Conservation (phyloP, 768 basidiomycete species). For the Leccinellum albellum region DNA sequence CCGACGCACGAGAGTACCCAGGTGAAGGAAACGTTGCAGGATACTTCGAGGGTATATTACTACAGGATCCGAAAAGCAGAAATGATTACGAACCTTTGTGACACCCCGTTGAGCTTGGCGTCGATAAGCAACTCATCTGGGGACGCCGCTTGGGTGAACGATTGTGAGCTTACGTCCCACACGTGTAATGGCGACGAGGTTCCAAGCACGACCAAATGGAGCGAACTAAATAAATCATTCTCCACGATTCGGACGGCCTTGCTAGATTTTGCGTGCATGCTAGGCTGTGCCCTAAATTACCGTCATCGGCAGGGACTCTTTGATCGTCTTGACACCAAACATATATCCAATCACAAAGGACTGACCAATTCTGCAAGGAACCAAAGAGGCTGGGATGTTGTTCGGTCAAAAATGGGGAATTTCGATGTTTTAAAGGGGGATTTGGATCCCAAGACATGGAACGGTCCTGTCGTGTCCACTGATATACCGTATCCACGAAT, state of each 20-base stretch:
- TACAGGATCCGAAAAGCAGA: not conserved
- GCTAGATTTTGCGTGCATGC: conserved; percentile 35
- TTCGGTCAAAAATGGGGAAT: conserved; percentile 66
- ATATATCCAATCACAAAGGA: not conserved
- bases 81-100: conserved; percentile 45
- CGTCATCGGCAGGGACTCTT: not conserved
- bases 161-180: conserved; percentile 57
- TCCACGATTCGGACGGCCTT: conserved; percentile 45
- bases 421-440: conserved; percentile 33
- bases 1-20: conserved; percentile 66
- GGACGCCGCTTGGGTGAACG: conserved; percentile 49
- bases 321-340: not conserved
- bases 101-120: conserved; percentile 54
- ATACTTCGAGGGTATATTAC: conserved; percentile 38
- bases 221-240: conserved; percentile 46
- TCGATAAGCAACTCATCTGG: conserved; percentile 44
- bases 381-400: conserved; percentile 51
- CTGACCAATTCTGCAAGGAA: conserved; percentile 60
- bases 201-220: conserved; percentile 60
- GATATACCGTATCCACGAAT: not conserved
- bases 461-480: conserved; percentile 36
- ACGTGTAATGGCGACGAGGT: conserved; percentile 61
- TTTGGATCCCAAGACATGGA: conserved; percentile 62
- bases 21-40: conserved; percentile 56
- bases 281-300: conserved; percentile 46